Conservation (phyloP, 83 land plant genomes). For the Picea mariana region DNA sequence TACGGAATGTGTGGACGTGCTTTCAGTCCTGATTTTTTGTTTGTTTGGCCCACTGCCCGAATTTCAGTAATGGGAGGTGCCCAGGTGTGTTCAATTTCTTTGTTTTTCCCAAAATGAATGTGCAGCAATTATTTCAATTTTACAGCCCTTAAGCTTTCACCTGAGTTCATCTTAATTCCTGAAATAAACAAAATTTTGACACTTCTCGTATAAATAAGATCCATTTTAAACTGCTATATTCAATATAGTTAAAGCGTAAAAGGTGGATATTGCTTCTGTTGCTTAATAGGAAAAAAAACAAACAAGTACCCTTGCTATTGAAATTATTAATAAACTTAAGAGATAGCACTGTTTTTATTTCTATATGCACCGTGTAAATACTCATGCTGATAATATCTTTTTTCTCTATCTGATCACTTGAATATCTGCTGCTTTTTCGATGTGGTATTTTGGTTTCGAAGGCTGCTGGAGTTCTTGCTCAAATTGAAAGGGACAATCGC, state of each 20-base stretch:
- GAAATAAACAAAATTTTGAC: neutral
- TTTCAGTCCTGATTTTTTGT: constrained; percentile 94
- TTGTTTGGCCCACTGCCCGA: constrained; percentile 97
- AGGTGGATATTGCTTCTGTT: neutral
- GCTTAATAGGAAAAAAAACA: neutral
- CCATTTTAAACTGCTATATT: neutral
- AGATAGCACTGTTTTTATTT: constrained; percentile 1
- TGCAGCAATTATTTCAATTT: neutral
- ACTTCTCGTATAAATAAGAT: neutral
- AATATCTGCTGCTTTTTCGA: neutral
- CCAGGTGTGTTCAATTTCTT: constrained; percentile 60
- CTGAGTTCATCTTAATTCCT: neutral
- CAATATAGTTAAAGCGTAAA: neutral
- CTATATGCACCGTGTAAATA: neutral
- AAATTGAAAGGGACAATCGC: constrained; percentile 70
- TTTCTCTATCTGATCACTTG: neutral
- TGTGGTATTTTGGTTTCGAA: constrained; percentile 17
- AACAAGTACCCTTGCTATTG: neutral
- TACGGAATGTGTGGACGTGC: constrained; percentile 99
- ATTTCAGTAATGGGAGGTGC: constrained; percentile 99
- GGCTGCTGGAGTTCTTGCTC: constrained; percentile 97
- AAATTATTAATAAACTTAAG: neutral
- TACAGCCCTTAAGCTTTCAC: neutral
- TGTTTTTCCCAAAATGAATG: neutral
- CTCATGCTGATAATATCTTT: neutral